Evolutionary conservation across 2,329 filamentous ascomycete genomes (phyloP).

Genomic region (Metarhizium sp.): DNA sequence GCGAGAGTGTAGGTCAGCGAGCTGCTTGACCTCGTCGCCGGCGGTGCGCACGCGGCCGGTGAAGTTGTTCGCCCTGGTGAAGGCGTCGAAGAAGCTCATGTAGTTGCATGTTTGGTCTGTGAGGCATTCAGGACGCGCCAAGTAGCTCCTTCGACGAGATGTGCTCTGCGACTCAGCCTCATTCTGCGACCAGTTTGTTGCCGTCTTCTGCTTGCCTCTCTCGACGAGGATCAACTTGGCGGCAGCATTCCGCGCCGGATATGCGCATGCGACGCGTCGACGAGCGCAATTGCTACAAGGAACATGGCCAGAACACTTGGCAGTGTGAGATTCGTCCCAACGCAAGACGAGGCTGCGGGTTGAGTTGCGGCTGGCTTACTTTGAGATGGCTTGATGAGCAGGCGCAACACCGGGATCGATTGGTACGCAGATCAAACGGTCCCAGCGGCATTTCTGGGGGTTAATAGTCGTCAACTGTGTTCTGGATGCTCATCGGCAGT

Average conservation of each 20-base stretch:
- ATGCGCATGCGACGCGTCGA: conserved; percentile 14
- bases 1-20: conserved; percentile 9
- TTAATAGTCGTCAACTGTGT: background rate
- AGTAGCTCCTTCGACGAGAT: background rate
- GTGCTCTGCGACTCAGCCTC: background rate
- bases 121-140: conserved; percentile 1
- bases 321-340: conserved; percentile 3
- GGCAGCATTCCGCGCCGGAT: conserved; percentile 1
- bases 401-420: conserved; percentile 19
- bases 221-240: conserved; percentile 14
- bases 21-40: conserved; percentile 13
- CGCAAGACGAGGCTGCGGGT: background rate
- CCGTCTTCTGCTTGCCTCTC: conserved; percentile 8
- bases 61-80: conserved; percentile 19
- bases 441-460: background rate
- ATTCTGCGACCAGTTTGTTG: background rate
- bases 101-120: conserved; percentile 12
- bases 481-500: background rate
- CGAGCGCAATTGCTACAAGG: conserved; percentile 22
- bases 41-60: conserved; percentile 5
- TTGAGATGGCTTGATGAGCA: conserved; percentile 25
- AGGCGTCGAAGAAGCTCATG: conserved; percentile 21
- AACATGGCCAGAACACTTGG: conserved; percentile 20
- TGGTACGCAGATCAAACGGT: conserved; percentile 22
- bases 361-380: conserved; percentile 10